These are phyloP conservation scores for Saksenaea vasiformis DNA, from an alignment of 371 early-diverging fungal species.

Conservation along the genomic window DNA sequence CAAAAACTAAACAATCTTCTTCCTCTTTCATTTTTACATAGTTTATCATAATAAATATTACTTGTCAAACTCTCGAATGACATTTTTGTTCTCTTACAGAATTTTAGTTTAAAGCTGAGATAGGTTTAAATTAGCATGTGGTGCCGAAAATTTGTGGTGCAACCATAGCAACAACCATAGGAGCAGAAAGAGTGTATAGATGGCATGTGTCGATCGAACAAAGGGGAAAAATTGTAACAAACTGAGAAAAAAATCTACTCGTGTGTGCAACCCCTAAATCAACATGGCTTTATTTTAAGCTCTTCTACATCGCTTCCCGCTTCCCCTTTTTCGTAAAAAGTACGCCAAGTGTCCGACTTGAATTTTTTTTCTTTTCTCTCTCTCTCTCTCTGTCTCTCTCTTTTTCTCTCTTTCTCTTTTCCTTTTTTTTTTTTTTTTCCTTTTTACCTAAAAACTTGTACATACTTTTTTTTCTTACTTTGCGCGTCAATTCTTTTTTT, in stretches of 20 bases:
- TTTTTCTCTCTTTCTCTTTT: background rate
- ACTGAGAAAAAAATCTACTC: conserved; percentile 1
- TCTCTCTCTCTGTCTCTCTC: background rate
- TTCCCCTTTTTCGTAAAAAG: conserved; percentile 6
- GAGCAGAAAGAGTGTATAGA: conserved; percentile 1
- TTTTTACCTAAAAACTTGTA: conserved; percentile 10
- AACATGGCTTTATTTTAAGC: conserved; percentile 13
- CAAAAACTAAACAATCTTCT: background rate
- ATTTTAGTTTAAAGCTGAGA: background rate
- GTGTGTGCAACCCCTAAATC: conserved; percentile 12
- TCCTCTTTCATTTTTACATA: background rate
- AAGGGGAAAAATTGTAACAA: conserved; percentile 6
- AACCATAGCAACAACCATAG: background rate
- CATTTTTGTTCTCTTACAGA: background rate
- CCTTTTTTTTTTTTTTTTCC: conserved; percentile 5
- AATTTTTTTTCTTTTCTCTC: conserved; percentile 11
- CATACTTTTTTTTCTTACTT: conserved; percentile 9
- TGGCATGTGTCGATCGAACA: conserved; percentile 6
- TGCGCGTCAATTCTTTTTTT: conserved; percentile 8
- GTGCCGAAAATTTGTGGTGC: background rate
- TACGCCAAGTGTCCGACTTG: background rate
- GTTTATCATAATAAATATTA: background rate
- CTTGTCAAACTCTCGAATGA: background rate
- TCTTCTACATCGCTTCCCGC: conserved; percentile 7
- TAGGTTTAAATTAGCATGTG: conserved; percentile 2